Base-by-base conservation (phyloP, 805 yeast species). In the Cyberlindnera bimundalis region DNA sequence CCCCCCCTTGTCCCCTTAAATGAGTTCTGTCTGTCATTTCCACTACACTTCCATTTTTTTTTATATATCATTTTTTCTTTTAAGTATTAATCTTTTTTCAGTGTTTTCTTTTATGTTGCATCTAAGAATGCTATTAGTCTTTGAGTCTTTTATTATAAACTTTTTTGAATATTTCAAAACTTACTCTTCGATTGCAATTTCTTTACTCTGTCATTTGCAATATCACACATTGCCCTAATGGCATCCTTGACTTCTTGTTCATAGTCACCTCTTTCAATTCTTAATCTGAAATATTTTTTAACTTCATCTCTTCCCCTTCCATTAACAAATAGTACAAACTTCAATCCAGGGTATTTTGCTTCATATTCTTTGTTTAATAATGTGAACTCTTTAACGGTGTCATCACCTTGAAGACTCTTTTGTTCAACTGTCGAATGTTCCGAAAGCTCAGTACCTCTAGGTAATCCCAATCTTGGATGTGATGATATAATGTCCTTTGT, bases 241-340 rank as follows among this genome's bases (percentile, higher is more conserved):
- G 96, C 95, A 34, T 79, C 83, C 8, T 43, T 33, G 42, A 78
- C 73, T 59, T 90, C 97, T 24, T 48, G 38, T 6, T 51, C 57
- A 42, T 76, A 70, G 53, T 81, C 74, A n/a, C 65, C 66, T 38
- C 82, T 67, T 2, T 60, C 61, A 3, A 89, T 84, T 47, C 93
- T 71, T 24, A 45, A 43, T 34, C 59, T 59, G 86, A 85, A 84
- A 47, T 78, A 67, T 19, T 62, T 61, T 78, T 87, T 81, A 20
- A 89, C 79, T 15, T 62, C 78, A 6, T 68, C 67, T 45, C 95
- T 70, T 2, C 79, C 59, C 48, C 96, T 67, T 1, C 96, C 96
- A 62, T 87, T 86, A 13, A 89, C 97, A 61, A 90, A 89, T 7
- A 86, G 88, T 10, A 89, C 96, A 58, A 85, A 89, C 33, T 89